Conservation (phyloP, 345 rosid genomes). For the Stellera chamaejasme region DNA sequence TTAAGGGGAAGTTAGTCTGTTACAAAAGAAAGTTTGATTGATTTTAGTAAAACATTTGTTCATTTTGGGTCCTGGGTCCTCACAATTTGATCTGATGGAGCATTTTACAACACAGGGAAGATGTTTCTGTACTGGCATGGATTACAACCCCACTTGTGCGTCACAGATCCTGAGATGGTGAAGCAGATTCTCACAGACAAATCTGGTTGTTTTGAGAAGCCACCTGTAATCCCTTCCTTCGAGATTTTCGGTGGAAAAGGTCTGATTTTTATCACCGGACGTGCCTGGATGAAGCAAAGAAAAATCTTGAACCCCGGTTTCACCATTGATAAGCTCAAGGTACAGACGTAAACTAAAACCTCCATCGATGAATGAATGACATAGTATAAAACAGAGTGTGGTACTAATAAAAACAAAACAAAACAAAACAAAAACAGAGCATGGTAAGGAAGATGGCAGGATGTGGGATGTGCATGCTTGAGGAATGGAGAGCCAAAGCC, state of each 20-base stretch:
- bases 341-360: neutral
- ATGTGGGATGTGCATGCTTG: slow-evolving; percentile 20
- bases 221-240: slow-evolving; percentile 13
- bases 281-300: slow-evolving; percentile 34
- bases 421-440: neutral
- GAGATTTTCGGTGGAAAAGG: slow-evolving; percentile 29
- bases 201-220: slow-evolving; percentile 26
- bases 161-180: slow-evolving; percentile 32
- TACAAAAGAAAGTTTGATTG: too few relatives aligned
- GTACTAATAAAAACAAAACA: neutral
- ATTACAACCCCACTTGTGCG: slow-evolving; percentile 26
- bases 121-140: slow-evolving; percentile 40
- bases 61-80: too few relatives aligned
- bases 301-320: slow-evolving; percentile 38
- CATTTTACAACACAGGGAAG: slow-evolving; percentile 20
- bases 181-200: slow-evolving; percentile 34
- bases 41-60: too few relatives aligned
- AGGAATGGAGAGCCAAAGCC: slow-evolving; percentile 27
- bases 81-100: neutral
- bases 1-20: too few relatives aligned
- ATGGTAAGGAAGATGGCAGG: slow-evolving; percentile 19
- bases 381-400: slow-evolving; percentile 21
- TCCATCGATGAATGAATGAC: neutral
- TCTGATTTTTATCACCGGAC: slow-evolving; percentile 23
- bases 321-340: slow-evolving; percentile 40